Evolutionary conservation across 2,329 filamentous ascomycete genomes (phyloP), one percentile per base, ranked within the genome.

Genomic region (Leptographium procerum): DNA sequence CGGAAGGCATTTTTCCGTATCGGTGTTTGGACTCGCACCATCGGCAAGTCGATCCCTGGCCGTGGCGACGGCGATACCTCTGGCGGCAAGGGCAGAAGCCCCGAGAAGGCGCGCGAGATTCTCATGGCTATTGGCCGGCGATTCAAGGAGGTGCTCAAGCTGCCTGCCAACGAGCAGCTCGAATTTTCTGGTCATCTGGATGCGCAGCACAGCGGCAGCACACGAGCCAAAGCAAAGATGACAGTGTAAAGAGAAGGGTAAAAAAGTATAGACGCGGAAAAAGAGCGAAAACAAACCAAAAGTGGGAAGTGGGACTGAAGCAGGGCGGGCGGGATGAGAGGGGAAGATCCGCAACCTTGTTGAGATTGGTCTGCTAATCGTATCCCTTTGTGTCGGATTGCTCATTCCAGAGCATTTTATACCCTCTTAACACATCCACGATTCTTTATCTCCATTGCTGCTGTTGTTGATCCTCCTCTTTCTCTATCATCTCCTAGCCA

Each of bases 141-240:
- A 64, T 96, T 99, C 85, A 99, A 99, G 84, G 87, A 91, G 65
- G 86, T 95, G 29, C 79, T 99, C 58, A 85, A 88, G 71, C 78
- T 99, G 61, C 87, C 87, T 61, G 74, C 85, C 58, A 80, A 76
- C 61, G 94, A 97, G 71, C 73, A 77, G 61, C 84, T 99, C 60
- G 95, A 99, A 76, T 99, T 97, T 76, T 95, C 90, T 24, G 94
- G 94, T 61, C 94, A 99, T 76, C 95, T 90, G 22, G 95, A 99
- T 66, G 89, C 88, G 66, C 92, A 94, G 43, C 88, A 95, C 71
- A 85, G 88, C 61, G 94, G 94, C 65, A 96, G 91, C 75, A 96
- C 90, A 61, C 86, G 95, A 67, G 94, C 94, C 59, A 97, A 95
- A 81, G 89, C 94, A 67, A 99, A 96, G 81, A 89, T 90, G 73